Percentiles rank a stretch among this genome's conserved stretches.
phyloP scores from a whole-genome alignment of 495 filamentous ascomycete species.

The Talaromyces thailandensis region DNA sequence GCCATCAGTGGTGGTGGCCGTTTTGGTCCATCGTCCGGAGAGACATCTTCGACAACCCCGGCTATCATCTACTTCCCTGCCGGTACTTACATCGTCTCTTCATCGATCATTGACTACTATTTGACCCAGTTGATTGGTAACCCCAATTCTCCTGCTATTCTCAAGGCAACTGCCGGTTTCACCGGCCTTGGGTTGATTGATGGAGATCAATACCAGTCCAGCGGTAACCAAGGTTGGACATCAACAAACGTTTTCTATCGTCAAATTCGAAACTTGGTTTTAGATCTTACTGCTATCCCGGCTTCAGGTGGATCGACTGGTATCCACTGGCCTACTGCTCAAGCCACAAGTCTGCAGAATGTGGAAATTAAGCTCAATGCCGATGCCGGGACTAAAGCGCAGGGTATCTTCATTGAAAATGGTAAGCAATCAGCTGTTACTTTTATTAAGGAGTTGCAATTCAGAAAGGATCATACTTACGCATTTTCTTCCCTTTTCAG shows the following conservation, averaged over 20 bases:
- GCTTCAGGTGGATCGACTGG: constrained; percentile 44
- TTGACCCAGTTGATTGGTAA: constrained; percentile 64
- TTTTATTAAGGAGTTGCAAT: constrained; percentile 10
- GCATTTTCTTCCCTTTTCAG: constrained; percentile 14
- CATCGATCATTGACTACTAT: constrained; percentile 49
- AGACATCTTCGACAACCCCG: constrained; percentile 42
- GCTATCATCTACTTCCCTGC: constrained; percentile 57
- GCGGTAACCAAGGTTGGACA: constrained; percentile 38
- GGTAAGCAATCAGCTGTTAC: constrained; percentile 33
- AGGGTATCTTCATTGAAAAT: constrained; percentile 68
- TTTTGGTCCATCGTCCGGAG: constrained; percentile 38
- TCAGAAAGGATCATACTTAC: background rate
- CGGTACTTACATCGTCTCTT: constrained; percentile 51
- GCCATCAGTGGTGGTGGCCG: constrained; percentile 48
- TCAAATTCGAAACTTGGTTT: constrained; percentile 67
- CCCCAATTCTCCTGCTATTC: constrained; percentile 49
- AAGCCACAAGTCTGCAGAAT: constrained; percentile 72
- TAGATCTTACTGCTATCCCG: constrained; percentile 61
- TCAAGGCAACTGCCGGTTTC: constrained; percentile 59
- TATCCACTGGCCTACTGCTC: constrained; percentile 69
- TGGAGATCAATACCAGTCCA: constrained; percentile 49
- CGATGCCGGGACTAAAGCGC: constrained; percentile 48
- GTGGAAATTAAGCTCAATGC: constrained; percentile 63
- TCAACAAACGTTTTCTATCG: constrained; percentile 69
- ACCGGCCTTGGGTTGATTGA: constrained; percentile 58